Conservation (phyloP, 306 rosid genomes). For the Purshia tridentata region DNA sequence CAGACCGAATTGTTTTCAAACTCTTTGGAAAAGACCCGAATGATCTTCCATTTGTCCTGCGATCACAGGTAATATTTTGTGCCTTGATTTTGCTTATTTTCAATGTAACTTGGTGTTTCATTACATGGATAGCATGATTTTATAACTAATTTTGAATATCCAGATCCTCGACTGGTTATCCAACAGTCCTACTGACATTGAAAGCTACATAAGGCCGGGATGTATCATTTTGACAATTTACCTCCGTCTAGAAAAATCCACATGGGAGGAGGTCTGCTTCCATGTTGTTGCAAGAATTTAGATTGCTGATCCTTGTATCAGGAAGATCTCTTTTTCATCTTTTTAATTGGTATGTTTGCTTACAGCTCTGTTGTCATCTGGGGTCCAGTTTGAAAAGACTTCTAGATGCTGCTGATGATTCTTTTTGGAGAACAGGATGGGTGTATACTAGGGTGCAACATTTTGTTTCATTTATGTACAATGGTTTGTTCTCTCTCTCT, state of each 20-base stretch:
- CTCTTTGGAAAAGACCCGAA: conserved; percentile 88
- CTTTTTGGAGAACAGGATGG: conserved; percentile 94
- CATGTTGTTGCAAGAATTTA: conserved; percentile 1
- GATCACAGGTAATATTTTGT: conserved; percentile 59
- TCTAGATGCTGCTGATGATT: conserved; percentile 51
- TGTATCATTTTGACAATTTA: conserved; percentile 73
- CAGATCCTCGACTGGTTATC: conserved; percentile 78
- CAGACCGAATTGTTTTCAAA: conserved; percentile 88
- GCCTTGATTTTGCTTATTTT: conserved; percentile 19
- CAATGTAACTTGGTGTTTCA: conserved; percentile 27
- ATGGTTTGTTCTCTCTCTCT: conserved; percentile 50
- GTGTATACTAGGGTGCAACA: conserved; percentile 63
- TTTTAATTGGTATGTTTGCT: neutral
- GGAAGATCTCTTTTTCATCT: conserved; percentile 15
- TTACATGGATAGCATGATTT: conserved; percentile 20
- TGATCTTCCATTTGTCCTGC: conserved; percentile 66
- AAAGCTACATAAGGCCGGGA: conserved; percentile 88
- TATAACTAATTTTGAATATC: conserved; percentile 19
- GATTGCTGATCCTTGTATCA: neutral
- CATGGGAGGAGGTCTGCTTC: conserved; percentile 75
- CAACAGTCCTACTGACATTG: conserved; percentile 72
- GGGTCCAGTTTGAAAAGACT: conserved; percentile 67
- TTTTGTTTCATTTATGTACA: conserved; percentile 62
- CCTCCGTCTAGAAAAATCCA: conserved; percentile 53
- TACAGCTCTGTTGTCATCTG: conserved; percentile 66